Evolutionary conservation across 2,329 filamentous ascomycete species (phyloP).

Genomic region (Paracorniculantispora psalliotae): DNA sequence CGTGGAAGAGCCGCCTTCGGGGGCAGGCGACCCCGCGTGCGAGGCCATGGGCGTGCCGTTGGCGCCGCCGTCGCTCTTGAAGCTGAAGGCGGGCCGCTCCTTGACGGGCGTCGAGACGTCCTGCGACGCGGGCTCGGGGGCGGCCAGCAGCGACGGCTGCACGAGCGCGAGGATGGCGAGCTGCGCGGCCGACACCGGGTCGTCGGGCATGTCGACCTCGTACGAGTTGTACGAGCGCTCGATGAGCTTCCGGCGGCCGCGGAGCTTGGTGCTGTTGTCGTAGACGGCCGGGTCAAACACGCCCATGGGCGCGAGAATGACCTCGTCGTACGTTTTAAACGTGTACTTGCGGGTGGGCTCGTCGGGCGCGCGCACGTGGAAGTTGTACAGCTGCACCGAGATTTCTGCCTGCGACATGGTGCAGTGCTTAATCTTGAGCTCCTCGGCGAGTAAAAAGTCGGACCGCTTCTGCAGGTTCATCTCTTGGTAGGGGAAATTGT

Average conservation of each 20-base stretch:
- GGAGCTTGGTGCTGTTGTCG: slow-evolving; percentile 74
- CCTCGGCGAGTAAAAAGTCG: slow-evolving; percentile 89
- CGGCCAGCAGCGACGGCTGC: slow-evolving; percentile 53
- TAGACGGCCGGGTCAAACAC: slow-evolving; percentile 87
- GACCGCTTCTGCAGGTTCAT: slow-evolving; percentile 88
- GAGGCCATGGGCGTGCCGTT: slow-evolving; percentile 80
- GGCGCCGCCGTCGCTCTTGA: slow-evolving; percentile 61
- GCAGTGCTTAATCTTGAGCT: slow-evolving; percentile 89
- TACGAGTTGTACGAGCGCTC: slow-evolving; percentile 91
- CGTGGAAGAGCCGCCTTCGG: slow-evolving; percentile 69
- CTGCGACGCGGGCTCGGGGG: slow-evolving; percentile 31
- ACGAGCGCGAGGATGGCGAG: slow-evolving; percentile 57
- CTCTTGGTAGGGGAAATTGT: slow-evolving; percentile 91
- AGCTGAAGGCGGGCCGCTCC: slow-evolving; percentile 64
- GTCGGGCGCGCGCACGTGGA: slow-evolving; percentile 82
- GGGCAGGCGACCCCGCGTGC: slow-evolving; percentile 79
- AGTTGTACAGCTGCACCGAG: slow-evolving; percentile 81
- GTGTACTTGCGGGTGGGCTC: slow-evolving; percentile 88
- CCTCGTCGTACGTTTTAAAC: slow-evolving; percentile 97
- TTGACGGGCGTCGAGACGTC: slow-evolving; percentile 57
- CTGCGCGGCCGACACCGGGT: slow-evolving; percentile 82
- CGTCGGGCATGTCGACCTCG: slow-evolving; percentile 79
- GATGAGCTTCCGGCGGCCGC: slow-evolving; percentile 73
- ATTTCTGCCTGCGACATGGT: slow-evolving; percentile 88
- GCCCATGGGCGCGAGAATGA: slow-evolving; percentile 91